phyloP scores from a whole-genome alignment of 371 early-diverging fungal species.

The Rhizopus sp. region DNA sequence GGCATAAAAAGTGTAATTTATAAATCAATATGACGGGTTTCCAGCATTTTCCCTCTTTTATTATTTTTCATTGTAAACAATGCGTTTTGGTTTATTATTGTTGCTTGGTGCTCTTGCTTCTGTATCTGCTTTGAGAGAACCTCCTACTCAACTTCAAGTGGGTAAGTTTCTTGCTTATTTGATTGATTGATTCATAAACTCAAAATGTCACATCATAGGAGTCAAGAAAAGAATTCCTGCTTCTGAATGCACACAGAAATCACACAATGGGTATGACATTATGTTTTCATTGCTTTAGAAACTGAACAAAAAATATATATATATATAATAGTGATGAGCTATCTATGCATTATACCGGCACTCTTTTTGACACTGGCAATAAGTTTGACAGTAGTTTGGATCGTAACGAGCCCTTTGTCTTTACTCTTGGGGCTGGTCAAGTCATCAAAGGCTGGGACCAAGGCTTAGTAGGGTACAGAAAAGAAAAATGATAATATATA shows the following conservation, averaged over 20 bases:
- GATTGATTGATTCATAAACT: neutral
- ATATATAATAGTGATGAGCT: slow-evolving; percentile 53
- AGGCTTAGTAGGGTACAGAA: slow-evolving; percentile 64
- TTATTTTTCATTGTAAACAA: slow-evolving; percentile 1
- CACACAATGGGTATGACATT: slow-evolving; percentile 50
- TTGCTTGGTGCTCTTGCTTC: slow-evolving; percentile 16
- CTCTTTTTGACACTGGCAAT: slow-evolving; percentile 65
- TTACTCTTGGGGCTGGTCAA: slow-evolving; percentile 66
- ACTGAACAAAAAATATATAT: neutral
- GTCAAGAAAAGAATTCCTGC: slow-evolving; percentile 53
- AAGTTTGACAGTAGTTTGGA: slow-evolving; percentile 81
- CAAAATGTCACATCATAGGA: slow-evolving; percentile 24
- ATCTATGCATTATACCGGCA: slow-evolving; percentile 84
- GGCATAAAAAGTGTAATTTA: no score
- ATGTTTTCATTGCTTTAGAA: neutral
- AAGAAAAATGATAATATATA: neutral
- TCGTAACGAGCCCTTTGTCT: slow-evolving; percentile 73
- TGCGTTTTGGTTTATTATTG: slow-evolving; percentile 17
- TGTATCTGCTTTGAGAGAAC: slow-evolving; percentile 43
- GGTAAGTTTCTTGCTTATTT: slow-evolving; percentile 34
- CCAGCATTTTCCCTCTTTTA: slow-evolving; percentile 1
- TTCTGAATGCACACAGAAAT: slow-evolving; percentile 44
- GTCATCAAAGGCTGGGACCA: slow-evolving; percentile 84
- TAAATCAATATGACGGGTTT: no score
- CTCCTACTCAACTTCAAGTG: slow-evolving; percentile 61